Base-by-base conservation (phyloP, 2,329 filamentous ascomycete species). In the Colletotrichum brevisporum region DNA sequence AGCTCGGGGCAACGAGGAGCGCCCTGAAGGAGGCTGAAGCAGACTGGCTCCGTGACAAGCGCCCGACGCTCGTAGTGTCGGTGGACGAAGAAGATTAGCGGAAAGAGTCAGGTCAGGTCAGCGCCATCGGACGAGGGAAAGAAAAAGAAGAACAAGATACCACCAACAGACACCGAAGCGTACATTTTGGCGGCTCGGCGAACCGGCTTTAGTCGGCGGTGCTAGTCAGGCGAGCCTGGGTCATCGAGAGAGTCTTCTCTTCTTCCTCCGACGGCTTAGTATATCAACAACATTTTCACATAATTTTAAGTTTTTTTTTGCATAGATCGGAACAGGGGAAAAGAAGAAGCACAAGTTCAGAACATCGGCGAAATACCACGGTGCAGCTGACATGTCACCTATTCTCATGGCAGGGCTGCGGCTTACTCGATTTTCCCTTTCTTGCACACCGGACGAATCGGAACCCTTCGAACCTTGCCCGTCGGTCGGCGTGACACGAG, bases 101-200 rank as follows among this genome's bases (percentile, higher is more conserved):
- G 55, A 27, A 36, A 62, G 43, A 13, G 39, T 12, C 18, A 50
- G 31, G 31, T 36, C 31, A 36, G 31, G 31, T 36, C 31, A 36
- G 31, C 31, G 31, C 31, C 31, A 36, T 36, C 31, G 31, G 31
- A 50, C 45, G 24, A 58, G 24, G 41, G 21, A n/a, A 31, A 27
- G 27, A 31, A 21, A 24, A 18, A 27, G n/a, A 50, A 43, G 45
- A 24, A 36, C 50, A 65, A 69, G 67, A 69, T 69, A 69, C 67
- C 67, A 66, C 61, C 62, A 69, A 67, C 63, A 51, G 62, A 67
- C 56, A 57, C 55, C 63, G 56, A 69, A 53, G 67, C 67, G 43
- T 67, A 56, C 66, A 60, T 66, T 58, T 56, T 27, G 27, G n/a
- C 45, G 51, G 31, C 31, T 36, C 31, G 31, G 31, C 31, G 31